These are phyloP conservation scores for Fraxinus ornus DNA, from an alignment of 305 asterid species.

Conservation along the genomic window DNA sequence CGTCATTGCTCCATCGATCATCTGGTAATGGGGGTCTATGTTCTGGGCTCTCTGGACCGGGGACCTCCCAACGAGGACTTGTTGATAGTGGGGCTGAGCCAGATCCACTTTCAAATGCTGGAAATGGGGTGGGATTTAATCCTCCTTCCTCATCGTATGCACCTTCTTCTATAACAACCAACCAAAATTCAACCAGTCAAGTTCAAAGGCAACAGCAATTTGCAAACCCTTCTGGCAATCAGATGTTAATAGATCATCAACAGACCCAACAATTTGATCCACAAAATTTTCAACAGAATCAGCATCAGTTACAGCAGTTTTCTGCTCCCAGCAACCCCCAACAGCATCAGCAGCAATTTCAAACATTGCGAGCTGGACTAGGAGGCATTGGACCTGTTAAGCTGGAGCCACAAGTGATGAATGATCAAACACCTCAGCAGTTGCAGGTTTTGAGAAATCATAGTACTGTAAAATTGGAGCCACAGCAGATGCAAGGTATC, in stretches of 20 bases:
- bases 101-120: conserved; percentile 54
- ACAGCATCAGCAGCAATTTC: conserved; percentile 68
- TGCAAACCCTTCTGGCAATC: conserved; percentile 50
- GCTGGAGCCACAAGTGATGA: conserved; percentile 59
- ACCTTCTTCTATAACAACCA: conserved; percentile 48
- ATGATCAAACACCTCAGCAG: conserved; percentile 66
- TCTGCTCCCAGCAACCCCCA: conserved; percentile 52
- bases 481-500: conserved; percentile 65
- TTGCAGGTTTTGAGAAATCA: conserved; percentile 53
- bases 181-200: conserved; percentile 51
- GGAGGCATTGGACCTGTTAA: conserved; percentile 64
- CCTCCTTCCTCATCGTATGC: conserved; percentile 42
- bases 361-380: conserved; percentile 57
- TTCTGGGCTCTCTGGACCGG: conserved; percentile 69
- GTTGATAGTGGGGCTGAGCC: conserved; percentile 66
- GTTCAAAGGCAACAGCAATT: conserved; percentile 66
- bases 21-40: conserved; percentile 67
- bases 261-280: conserved; percentile 60
- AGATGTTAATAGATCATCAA: conserved; percentile 62
- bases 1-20: conserved; percentile 76
- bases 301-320: conserved; percentile 61
- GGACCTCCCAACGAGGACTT: conserved; percentile 57
- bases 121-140: conserved; percentile 72
- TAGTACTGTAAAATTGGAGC: conserved; percentile 67
- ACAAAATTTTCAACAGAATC: conserved; percentile 60